A percentile compares a stretch with the other conserved stretches of the same genome.
Evolutionary conservation across 495 filamentous ascomycete species (phyloP).

Genomic region (Trypethelium eluteriae): DNA sequence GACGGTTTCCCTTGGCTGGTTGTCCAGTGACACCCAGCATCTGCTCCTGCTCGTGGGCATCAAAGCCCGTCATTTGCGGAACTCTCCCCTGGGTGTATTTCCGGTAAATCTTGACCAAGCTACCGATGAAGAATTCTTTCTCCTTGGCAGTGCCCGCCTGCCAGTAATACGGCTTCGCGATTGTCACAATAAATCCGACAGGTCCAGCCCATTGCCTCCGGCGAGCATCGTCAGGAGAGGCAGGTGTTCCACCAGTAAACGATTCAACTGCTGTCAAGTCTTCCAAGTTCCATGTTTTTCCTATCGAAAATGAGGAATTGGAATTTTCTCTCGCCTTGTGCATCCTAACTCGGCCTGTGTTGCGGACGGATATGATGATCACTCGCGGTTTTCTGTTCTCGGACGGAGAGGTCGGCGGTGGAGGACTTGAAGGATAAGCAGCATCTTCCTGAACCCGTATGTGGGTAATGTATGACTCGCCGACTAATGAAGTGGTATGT

Average conservation of each 20-base stretch:
- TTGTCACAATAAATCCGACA: slow-evolving; percentile 77
- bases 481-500: slow-evolving; percentile 44
- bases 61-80: slow-evolving; percentile 75
- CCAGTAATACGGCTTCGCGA: slow-evolving; percentile 96
- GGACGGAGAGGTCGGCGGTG: slow-evolving; percentile 60
- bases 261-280: slow-evolving; percentile 76
- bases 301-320: slow-evolving; percentile 91
- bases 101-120: slow-evolving; percentile 85
- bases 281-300: slow-evolving; percentile 94
- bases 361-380: slow-evolving; percentile 85
- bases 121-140: slow-evolving; percentile 96
- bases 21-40: slow-evolving; percentile 47
- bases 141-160: slow-evolving; percentile 83
- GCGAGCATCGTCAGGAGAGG: slow-evolving; percentile 51
- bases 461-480: slow-evolving; percentile 96
- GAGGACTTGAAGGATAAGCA: slow-evolving; percentile 72
- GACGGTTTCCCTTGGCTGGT: slow-evolving; percentile 25
- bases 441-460: slow-evolving; percentile 82
- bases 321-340: slow-evolving; percentile 94
- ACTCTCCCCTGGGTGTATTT: slow-evolving; percentile 88
- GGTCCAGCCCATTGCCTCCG: slow-evolving; percentile 69
- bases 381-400: slow-evolving; percentile 80
- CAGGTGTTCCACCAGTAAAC: slow-evolving; percentile 50
- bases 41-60: slow-evolving; percentile 64
- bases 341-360: slow-evolving; percentile 84